Conservation (phyloP, 257 asterid genomes). For the Penstemon davidsonii region DNA sequence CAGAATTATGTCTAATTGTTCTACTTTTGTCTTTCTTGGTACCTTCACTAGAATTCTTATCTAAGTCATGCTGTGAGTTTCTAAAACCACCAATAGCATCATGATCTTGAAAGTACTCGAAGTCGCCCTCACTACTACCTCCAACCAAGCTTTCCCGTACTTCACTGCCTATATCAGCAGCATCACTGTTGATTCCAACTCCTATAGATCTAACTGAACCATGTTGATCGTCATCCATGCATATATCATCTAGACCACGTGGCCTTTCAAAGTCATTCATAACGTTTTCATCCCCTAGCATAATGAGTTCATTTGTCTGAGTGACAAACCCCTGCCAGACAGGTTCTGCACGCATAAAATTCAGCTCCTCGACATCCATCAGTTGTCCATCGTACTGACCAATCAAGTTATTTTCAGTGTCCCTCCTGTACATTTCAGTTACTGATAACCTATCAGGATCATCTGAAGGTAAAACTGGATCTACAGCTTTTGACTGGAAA, state of each 20-base stretch:
- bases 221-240: constrained; percentile 85
- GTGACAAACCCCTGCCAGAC: constrained; percentile 95
- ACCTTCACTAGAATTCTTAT: constrained; percentile 43
- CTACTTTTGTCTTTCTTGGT: constrained; percentile 48
- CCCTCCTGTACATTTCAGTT: constrained; percentile 45
- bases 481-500: constrained; percentile 61
- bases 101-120: constrained; percentile 65
- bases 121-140: constrained; percentile 90
- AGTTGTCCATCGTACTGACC: constrained; percentile 78
- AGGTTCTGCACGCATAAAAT: constrained; percentile 79
- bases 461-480: constrained; percentile 52
- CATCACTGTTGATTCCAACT: constrained; percentile 94
- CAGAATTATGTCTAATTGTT: constrained; percentile 46
- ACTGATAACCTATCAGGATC: constrained; percentile 51
- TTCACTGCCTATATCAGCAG: constrained; percentile 92
- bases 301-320: constrained; percentile 66
- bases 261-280: constrained; percentile 61
- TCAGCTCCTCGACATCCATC: constrained; percentile 90
- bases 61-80: constrained; percentile 43
- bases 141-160: constrained; percentile 84
- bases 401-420: constrained; percentile 53
- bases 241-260: constrained; percentile 49
- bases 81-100: constrained; percentile 46
- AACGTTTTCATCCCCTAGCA: constrained; percentile 66
- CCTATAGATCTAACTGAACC: constrained; percentile 98